Base-by-base conservation (phyloP, 2,329 filamentous ascomycete genomes). In the Truncatella angustata region DNA sequence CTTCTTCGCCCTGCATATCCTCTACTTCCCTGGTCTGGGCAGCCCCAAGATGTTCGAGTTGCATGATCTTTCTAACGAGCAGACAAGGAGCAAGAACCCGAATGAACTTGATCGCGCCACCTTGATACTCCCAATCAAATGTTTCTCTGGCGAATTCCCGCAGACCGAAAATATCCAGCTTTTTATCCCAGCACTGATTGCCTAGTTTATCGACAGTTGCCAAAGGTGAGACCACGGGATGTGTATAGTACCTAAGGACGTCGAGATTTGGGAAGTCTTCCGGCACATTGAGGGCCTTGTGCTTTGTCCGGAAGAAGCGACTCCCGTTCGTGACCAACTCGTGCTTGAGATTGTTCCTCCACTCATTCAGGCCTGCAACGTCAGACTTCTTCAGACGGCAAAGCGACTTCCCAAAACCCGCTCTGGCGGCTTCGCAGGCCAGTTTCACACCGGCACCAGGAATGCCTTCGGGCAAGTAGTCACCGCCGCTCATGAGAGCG, bases 401-500 rank as follows among this genome's bases (percentile, higher is more conserved):
- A 4, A 97, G 72, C 32, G 87, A 82, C 53, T 78, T 81, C 2
- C 93, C 94, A 68, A 93, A 97, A 0, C 92, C 91, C 49, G 91
- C 94, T 62, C 84, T 84, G 30, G 92, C 92, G 50, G 94, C 95
- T 66, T 97, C 91, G 59, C 89, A 94, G 0, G 94, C 93, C 10
- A 92, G 77, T 64, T 93, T 96, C 45, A 91, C 84, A 2, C 94
- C 94, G 60, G 92, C 96, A 4, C 90, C 88, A 0, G 89, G 85
- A 14, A 99, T 87, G 0, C 94, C 94, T 51, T 91, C 89, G 0
- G 92, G 90, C 0, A 93, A 77, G 61, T 99, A 99, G 69, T 99
- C 94, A 5, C 94, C 94, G 5, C 94, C 94, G 60, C 92, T 97
- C 81, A 99, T 91, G 56, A 99, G 74, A 1, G 94, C 94, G 18